These are phyloP conservation scores for Dendrostoma leiphaemia DNA, from an alignment of 2,329 filamentous ascomycete genomes.

Conservation along the genomic window DNA sequence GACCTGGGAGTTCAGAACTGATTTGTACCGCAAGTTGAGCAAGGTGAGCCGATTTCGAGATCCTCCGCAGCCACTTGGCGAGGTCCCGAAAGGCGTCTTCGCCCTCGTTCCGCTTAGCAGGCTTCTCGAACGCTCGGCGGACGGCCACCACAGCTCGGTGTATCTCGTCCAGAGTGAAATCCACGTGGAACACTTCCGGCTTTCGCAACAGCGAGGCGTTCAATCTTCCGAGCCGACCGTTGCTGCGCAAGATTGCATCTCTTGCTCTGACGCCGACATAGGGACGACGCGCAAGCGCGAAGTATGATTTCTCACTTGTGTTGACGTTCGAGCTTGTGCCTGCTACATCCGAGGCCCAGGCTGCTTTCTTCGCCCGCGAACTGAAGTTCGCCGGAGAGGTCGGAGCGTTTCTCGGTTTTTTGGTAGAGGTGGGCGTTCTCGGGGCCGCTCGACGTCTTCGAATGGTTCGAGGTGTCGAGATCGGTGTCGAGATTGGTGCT, in stretches of 20 bases:
- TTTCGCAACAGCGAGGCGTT: not conserved
- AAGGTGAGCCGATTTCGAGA: not conserved
- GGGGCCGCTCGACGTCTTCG: not conserved
- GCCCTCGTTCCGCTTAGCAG: slow-evolving; percentile 1
- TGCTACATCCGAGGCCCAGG: slow-evolving; percentile 19
- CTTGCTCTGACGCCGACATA: slow-evolving; percentile 24
- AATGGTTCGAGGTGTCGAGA: not conserved
- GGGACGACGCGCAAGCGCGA: slow-evolving; percentile 20
- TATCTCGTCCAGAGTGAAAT: slow-evolving; percentile 42
- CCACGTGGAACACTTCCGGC: slow-evolving; percentile 39
- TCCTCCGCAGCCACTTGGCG: slow-evolving; percentile 17
- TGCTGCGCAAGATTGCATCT: slow-evolving; percentile 18
- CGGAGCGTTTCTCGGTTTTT: slow-evolving; percentile 18
- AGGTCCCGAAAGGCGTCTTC: slow-evolving; percentile 20
- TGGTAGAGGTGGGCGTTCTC: slow-evolving; percentile 23
- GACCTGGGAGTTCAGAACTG: slow-evolving; percentile 14
- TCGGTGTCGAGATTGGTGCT: not conserved
- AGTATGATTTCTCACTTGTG: slow-evolving; percentile 6
- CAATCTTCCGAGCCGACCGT: slow-evolving; percentile 16
- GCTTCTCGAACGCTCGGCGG: slow-evolving; percentile 11
- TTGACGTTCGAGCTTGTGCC: not conserved
- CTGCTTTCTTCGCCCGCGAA: slow-evolving; percentile 16
- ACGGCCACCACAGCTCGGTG: slow-evolving; percentile 2
- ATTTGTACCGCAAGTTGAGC: not conserved
- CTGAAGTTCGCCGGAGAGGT: slow-evolving; percentile 18